These are phyloP conservation scores for Pyrenula aspistea DNA, from an alignment of 495 filamentous ascomycete species.

Conservation along the genomic window DNA sequence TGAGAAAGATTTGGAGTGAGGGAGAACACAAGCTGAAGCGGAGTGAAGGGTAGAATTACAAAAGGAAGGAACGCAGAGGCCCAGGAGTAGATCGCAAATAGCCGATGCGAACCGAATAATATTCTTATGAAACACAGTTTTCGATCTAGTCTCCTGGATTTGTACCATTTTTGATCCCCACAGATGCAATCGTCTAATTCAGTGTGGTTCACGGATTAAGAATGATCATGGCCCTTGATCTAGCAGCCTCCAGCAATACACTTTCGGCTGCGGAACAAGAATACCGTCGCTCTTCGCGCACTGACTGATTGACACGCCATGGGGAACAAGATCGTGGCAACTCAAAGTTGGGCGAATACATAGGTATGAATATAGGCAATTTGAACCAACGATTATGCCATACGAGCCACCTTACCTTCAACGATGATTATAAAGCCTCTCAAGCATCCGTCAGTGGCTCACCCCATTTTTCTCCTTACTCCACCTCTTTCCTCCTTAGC, in stretches of 20 bases:
- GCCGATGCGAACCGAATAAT: not conserved
- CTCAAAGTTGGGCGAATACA: slow-evolving; percentile 74
- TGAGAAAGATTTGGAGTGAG: not conserved
- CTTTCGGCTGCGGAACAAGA: slow-evolving; percentile 14
- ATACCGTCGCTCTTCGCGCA: slow-evolving; percentile 68
- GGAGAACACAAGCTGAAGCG: not conserved
- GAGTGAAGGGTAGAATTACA: not conserved
- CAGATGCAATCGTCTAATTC: not conserved
- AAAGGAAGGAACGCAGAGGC: not conserved
- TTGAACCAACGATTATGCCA: too few species aligned
- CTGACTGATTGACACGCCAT: slow-evolving; percentile 88
- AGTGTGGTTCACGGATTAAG: not conserved
- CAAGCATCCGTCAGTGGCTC: too few species aligned
- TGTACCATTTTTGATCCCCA: not conserved
- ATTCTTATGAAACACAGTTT: not conserved
- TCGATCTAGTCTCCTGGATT: not conserved
- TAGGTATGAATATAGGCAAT: too few species aligned
- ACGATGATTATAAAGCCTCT: too few species aligned
- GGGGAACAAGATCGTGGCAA: slow-evolving; percentile 60
- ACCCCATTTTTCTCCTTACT: too few species aligned
- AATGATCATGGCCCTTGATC: not conserved
- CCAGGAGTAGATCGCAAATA: not conserved
- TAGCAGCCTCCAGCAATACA: slow-evolving; percentile 7
- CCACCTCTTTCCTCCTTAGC: too few species aligned
- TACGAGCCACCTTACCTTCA: too few species aligned